These are phyloP conservation scores for Platanus orientalis DNA, from an alignment of 164 flowering plant genomes.

Conservation along the genomic window DNA sequence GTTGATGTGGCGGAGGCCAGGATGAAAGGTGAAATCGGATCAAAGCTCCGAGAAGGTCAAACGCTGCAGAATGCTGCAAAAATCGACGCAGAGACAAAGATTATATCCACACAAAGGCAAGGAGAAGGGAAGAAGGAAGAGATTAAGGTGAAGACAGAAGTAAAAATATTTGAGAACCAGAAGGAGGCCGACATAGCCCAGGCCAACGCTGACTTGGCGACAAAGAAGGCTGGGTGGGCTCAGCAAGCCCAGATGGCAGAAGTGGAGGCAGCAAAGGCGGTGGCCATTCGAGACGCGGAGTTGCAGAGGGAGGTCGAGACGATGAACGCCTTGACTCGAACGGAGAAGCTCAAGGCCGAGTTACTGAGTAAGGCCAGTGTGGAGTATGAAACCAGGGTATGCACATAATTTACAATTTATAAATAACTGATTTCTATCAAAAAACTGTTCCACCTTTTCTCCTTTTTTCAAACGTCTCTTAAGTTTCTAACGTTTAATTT, in stretches of 20 bases:
- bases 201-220: constrained; percentile 25
- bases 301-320: constrained; percentile 27
- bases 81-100: too few species aligned
- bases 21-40: constrained; percentile 26
- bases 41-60: constrained; percentile 24
- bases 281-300: too few species aligned
- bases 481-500: too few species aligned
- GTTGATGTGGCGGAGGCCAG: constrained; percentile 27
- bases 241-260: constrained; percentile 21
- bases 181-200: constrained; percentile 29
- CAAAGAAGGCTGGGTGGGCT: constrained; percentile 24
- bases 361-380: constrained; percentile 27
- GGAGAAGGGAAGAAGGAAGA: too few species aligned
- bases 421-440: too few species aligned
- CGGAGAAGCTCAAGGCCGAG: too few species aligned
- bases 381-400: constrained; percentile 24
- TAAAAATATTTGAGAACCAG: constrained; percentile 25
- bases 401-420: too few species aligned
- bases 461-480: too few species aligned
- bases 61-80: too few species aligned
- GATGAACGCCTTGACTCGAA: constrained; percentile 22
- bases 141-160: constrained; percentile 25
- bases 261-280: too few species aligned
- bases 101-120: too few species aligned
- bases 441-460: too few species aligned